Conservation (phyloP, 2,329 filamentous ascomycete genomes). For the Calonectria fujianensis region DNA sequence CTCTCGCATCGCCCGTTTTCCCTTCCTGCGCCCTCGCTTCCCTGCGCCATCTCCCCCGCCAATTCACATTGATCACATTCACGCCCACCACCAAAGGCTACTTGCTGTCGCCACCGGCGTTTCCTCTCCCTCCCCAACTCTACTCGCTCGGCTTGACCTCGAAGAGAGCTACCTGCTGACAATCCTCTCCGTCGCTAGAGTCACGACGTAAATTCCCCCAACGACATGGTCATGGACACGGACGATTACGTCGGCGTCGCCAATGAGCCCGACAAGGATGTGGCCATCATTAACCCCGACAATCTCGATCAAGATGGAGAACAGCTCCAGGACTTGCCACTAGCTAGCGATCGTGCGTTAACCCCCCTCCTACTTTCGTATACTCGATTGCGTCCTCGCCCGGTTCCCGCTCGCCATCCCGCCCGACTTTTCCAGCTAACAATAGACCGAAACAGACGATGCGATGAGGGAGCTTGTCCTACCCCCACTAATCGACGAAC, state of each 20-base stretch:
- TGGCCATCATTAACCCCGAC: conserved; percentile 74
- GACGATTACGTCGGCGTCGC: conserved; percentile 73
- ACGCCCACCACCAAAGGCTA: conserved; percentile 26
- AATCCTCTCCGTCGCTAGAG: conserved; percentile 60
- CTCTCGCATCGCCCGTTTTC: conserved; percentile 15
- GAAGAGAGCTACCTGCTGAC: conserved; percentile 53
- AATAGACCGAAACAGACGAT: conserved; percentile 73
- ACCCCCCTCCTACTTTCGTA: conserved; percentile 30
- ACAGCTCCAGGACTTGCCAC: conserved; percentile 67
- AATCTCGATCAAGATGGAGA: conserved; percentile 69
- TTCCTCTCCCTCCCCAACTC: conserved; percentile 44
- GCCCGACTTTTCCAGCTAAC: conserved; percentile 46
- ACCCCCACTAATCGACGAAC: conserved; percentile 82
- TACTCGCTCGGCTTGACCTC: conserved; percentile 46
- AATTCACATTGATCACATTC: conserved; percentile 39
- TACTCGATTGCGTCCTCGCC: conserved; percentile 17
- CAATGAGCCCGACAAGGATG: conserved; percentile 70
- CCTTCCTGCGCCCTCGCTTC: conserved; percentile 15
- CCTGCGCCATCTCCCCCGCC: conserved; percentile 48
- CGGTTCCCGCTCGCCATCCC: conserved; percentile 22
- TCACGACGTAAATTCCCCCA: conserved; percentile 73
- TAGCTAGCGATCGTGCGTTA: conserved; percentile 73
- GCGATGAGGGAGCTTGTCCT: conserved; percentile 90
- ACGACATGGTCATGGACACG: conserved; percentile 74
- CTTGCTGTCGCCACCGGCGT: conserved; percentile 41